Conservation (phyloP, 352 stramenopile species). For the Pythium brassicae region DNA sequence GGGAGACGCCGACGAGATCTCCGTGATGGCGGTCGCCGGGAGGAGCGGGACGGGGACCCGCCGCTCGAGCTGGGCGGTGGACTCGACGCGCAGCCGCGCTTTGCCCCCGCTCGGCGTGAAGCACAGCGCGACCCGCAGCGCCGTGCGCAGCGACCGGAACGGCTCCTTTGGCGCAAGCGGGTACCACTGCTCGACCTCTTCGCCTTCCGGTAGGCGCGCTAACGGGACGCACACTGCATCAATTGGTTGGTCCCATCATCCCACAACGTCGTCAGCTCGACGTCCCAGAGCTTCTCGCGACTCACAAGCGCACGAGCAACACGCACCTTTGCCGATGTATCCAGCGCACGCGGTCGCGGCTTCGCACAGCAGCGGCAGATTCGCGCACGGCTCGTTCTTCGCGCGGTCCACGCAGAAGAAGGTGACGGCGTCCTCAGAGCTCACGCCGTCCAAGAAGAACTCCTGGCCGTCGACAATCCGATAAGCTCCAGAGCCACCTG, state of each 20-base stretch:
- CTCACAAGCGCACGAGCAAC: neutral
- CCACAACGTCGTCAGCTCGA: too few species aligned
- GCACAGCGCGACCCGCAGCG: conserved; percentile 67
- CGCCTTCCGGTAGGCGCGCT: conserved; percentile 53
- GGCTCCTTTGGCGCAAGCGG: conserved; percentile 52
- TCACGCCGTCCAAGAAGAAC: conserved; percentile 67
- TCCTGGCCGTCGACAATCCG: conserved; percentile 25
- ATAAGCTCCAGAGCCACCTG: neutral
- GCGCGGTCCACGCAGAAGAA: conserved; percentile 67
- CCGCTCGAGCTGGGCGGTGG: conserved; percentile 16
- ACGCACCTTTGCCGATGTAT: conserved; percentile 73
- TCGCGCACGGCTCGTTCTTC: conserved; percentile 39
- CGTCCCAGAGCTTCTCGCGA: too few species aligned
- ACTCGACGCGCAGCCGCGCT: conserved; percentile 12
- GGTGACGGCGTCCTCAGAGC: conserved; percentile 53
- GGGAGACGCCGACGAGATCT: conserved; percentile 33
- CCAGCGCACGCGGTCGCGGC: conserved; percentile 40
- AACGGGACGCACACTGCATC: conserved; percentile 54
- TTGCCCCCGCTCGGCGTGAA: conserved; percentile 48
- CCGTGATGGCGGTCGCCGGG: conserved; percentile 12
- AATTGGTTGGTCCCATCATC: too few species aligned
- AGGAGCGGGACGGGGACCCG: conserved; percentile 13
- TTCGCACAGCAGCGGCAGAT: conserved; percentile 37
- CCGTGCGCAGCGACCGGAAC: conserved; percentile 42
- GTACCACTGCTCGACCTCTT: conserved; percentile 86